phyloP scores from a whole-genome alignment of 2,329 filamentous ascomycete genomes.

The Fusarium continuum region DNA sequence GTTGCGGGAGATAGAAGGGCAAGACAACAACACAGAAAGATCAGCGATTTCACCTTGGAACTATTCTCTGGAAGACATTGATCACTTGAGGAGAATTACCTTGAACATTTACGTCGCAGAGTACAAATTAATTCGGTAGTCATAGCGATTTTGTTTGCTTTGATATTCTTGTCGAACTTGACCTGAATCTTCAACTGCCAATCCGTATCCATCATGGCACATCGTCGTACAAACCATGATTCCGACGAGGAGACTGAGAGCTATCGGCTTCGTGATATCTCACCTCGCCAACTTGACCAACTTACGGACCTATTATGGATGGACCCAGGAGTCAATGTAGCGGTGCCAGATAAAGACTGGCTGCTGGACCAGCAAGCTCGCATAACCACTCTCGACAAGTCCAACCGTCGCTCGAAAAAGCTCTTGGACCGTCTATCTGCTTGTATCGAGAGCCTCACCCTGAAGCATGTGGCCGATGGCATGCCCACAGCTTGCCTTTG shows the following conservation, averaged over 20 bases:
- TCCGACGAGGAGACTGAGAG: not conserved
- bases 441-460: constrained; percentile 35
- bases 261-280: constrained; percentile 27
- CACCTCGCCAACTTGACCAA: constrained; percentile 40
- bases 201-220: constrained; percentile 13
- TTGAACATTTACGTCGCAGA: not conserved
- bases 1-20: not conserved
- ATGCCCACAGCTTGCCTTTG: constrained; percentile 52
- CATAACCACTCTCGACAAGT: constrained; percentile 36
- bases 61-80: not conserved
- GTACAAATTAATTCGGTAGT: not conserved
- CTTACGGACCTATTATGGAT: constrained; percentile 52
- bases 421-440: constrained; percentile 47
- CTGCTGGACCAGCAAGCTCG: constrained; percentile 47
- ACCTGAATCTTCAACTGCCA: not conserved
- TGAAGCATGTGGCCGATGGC: constrained; percentile 29
- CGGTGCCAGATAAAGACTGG: constrained; percentile 50
- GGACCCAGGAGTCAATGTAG: constrained; percentile 34
- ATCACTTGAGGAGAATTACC: not conserved
- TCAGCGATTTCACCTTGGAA: not conserved
- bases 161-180: constrained; percentile 7
- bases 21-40: not conserved
- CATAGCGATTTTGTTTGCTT: not conserved
- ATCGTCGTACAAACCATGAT: not conserved
- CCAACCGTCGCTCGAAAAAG: constrained; percentile 42